Percentiles rank a stretch among this genome's conserved stretches.
phyloP scores from a whole-genome alignment of 2,329 filamentous ascomycete species.

The Fusarium buxicola region DNA sequence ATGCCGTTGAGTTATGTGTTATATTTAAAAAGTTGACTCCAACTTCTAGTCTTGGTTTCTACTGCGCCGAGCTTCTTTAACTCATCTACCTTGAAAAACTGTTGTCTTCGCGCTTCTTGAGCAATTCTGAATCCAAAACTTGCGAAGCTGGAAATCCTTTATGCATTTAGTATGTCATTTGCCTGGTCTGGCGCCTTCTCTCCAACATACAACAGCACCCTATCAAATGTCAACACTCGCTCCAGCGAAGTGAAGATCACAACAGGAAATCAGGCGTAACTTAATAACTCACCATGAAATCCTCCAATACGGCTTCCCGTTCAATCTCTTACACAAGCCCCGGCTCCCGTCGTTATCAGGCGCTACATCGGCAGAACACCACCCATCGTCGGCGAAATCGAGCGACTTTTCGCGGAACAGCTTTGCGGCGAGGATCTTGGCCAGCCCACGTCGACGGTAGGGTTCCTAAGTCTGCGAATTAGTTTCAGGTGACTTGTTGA shows the following conservation, averaged over 20 bases:
- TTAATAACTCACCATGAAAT: constrained; percentile 67
- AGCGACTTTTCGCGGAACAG: constrained; percentile 64
- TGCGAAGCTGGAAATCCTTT: too few species aligned
- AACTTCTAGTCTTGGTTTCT: too few species aligned
- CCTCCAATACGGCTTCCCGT: constrained; percentile 66
- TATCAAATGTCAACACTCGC: constrained; percentile 4
- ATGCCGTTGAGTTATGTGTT: not conserved
- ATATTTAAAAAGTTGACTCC: not conserved
- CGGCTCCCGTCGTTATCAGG: constrained; percentile 70
- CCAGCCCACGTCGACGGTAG: constrained; percentile 71
- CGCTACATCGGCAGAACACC: constrained; percentile 73
- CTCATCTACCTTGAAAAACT: too few species aligned
- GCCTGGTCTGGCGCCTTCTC: constrained; percentile 12
- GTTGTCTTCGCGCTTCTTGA: not conserved
- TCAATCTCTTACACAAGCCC: constrained; percentile 70
- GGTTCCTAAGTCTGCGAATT: constrained; percentile 51
- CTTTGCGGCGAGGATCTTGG: constrained; percentile 69
- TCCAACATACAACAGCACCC: constrained; percentile 38
- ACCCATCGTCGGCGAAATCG: constrained; percentile 61
- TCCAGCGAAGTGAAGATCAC: not conserved
- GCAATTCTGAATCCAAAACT: not conserved
- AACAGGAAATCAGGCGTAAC: not conserved
- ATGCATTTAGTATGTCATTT: constrained; percentile 8
- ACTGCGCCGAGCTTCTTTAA: too few species aligned
- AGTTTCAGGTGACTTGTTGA: fast-evolving